Evolutionary conservation across 148 eudicot species (phyloP), one percentile per base, ranked within the genome.

Genomic region (Nepenthes mirabilis): DNA sequence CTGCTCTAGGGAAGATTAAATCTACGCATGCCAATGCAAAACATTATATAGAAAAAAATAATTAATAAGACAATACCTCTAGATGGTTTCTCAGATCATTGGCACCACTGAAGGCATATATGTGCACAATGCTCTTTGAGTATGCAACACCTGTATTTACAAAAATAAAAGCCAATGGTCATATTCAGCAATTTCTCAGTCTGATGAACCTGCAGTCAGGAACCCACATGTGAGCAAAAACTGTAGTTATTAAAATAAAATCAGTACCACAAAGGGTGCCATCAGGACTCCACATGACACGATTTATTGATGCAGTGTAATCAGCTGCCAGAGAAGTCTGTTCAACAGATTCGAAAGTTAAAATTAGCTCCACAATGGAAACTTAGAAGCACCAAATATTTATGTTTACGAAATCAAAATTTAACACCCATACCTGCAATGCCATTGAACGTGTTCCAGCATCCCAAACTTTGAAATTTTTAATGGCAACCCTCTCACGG

Each of bases 271-370:
- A 57, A 56, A 77, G 63, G 5, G 56, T 1, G 43, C 94, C 94
- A 79, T 86, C 89, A 37, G 82, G 89, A 73, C 94, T 86, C 94
- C 94, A 83, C 55, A 49, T 66, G 37, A 83, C 84, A 37, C 86
- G 79, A 62, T 81, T 86, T 55, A 83, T 86, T 8, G 81, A 77
- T 11, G 77, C 86, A 56, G 75, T 59, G 55, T 79, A 69, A 59
- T 80, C 88, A 34, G 62, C 73, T n/a, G 77, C 76, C 71, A 86
- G 54, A 71, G 86, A 60, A 37, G 78, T 79, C 94, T 81, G 68
- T 36, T 56, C 40, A 64, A 59, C 11, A 61, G 64, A 6, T 43
- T 37, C 47, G 2, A 55, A 55, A 36, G 37, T 32, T 59, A 43
- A 43, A 33, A 63, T 55, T 58, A 45, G 12, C 47, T 45, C 36